These are phyloP conservation scores for Penicillium aurantiogriseum DNA, from an alignment of 2,329 filamentous ascomycete species.

Conservation along the genomic window DNA sequence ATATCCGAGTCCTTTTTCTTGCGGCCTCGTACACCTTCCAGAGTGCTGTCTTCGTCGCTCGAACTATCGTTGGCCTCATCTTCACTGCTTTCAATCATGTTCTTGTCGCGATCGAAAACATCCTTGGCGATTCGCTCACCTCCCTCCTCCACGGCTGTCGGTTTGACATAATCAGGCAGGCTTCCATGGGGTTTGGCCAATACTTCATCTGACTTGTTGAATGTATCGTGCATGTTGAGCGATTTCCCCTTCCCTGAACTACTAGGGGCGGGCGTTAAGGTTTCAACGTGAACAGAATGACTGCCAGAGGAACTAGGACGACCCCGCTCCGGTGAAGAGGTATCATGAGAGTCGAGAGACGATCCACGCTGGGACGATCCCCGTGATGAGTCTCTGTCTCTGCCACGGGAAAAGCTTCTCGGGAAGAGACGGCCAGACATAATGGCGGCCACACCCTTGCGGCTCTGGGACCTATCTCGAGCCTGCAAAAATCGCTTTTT, in stretches of 20 bases:
- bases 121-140: slow-evolving; percentile 66
- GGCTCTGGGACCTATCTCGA: slow-evolving; percentile 19
- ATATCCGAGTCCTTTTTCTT: slow-evolving; percentile 31
- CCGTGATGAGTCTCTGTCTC: slow-evolving; percentile 37
- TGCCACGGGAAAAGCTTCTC: slow-evolving; percentile 36
- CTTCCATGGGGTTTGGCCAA: slow-evolving; percentile 63
- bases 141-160: slow-evolving; percentile 29
- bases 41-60: slow-evolving; percentile 62
- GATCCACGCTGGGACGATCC: slow-evolving; percentile 42
- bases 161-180: slow-evolving; percentile 63
- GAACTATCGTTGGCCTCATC: slow-evolving; percentile 55
- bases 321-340: slow-evolving; percentile 23
- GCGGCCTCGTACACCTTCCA: slow-evolving; percentile 32
- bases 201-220: slow-evolving; percentile 70
- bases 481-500: slow-evolving; percentile 16
- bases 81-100: slow-evolving; percentile 65
- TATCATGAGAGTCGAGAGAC: slow-evolving; percentile 39
- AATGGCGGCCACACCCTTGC: slow-evolving; percentile 49
- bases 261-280: neutral
- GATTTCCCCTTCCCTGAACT: slow-evolving; percentile 58
- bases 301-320: slow-evolving; percentile 40
- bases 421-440: slow-evolving; percentile 41
- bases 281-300: slow-evolving; percentile 32
- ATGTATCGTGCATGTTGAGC: slow-evolving; percentile 68
- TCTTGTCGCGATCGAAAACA: slow-evolving; percentile 65